Conservation (phyloP, 306 rosid genomes). For the Castanea mollissima region DNA sequence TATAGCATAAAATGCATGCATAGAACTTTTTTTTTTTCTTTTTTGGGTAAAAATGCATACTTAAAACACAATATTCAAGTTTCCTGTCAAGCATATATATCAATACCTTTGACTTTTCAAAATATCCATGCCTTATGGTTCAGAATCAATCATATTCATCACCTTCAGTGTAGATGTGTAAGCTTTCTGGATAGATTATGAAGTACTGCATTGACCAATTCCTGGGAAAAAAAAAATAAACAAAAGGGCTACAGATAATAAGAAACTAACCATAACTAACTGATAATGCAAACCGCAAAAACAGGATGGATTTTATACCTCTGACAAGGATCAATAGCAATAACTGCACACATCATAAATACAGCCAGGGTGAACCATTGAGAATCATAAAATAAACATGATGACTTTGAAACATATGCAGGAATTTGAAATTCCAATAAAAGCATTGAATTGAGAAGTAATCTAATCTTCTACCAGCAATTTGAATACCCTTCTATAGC, state of each 20-base stretch:
- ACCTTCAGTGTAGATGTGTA: constrained; percentile 69
- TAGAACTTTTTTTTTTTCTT: no score
- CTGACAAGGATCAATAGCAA: constrained; percentile 79
- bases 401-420: not conserved
- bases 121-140: no score
- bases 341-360: constrained; percentile 80
- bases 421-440: not conserved
- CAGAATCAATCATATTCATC: not conserved
- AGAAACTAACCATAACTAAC: constrained; percentile 12
- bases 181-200: constrained; percentile 77
- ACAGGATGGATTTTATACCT: constrained; percentile 49
- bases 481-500: no score
- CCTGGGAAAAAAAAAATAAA: constrained; percentile 31
- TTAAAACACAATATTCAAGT: no score
- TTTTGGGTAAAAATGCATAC: no score
- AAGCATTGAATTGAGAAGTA: no score
- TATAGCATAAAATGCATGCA: no score
- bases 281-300: constrained; percentile 7
- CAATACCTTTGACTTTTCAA: no score
- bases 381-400: constrained; percentile 20
- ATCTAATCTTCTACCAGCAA: no score
- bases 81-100: no score
- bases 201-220: constrained; percentile 55
- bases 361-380: constrained; percentile 60
- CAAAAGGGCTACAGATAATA: constrained; percentile 1